Percentiles rank a stretch among this genome's conserved stretches.
Evolutionary conservation across 768 basidiomycete genomes (phyloP).

Genomic region (Mycena sanguinolenta): DNA sequence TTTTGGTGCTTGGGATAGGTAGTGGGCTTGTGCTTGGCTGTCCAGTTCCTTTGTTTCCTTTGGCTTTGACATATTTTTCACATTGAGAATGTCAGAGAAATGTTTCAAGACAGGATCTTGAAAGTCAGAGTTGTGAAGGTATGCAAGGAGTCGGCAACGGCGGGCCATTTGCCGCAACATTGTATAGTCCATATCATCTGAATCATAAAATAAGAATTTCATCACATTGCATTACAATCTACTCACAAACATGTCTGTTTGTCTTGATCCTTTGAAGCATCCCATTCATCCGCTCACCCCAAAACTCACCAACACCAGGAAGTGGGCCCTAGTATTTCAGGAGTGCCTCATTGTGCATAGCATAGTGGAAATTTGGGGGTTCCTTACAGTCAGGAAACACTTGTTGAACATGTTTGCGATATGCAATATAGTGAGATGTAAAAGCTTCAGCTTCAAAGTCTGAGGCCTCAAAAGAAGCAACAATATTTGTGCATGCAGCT

Average conservation of each 20-base stretch:
- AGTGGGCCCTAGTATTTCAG: conserved; percentile 38
- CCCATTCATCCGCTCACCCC: conserved; percentile 36
- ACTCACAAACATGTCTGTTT: conserved; percentile 19
- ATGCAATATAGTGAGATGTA: conserved; percentile 15
- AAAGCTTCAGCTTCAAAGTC: conserved; percentile 25
- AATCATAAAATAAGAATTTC: too few relatives aligned
- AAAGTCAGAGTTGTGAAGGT: neutral
- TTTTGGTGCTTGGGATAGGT: neutral
- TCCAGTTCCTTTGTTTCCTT: neutral
- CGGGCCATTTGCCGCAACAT: conserved; percentile 21
- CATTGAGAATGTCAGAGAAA: neutral
- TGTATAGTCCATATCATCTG: conserved; percentile 28
- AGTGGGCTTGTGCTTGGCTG: neutral
- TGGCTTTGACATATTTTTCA: neutral
- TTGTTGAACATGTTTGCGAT: neutral
- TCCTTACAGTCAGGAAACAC: conserved; percentile 5
- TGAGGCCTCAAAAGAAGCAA: conserved; percentile 30
- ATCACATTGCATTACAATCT: too few relatives aligned
- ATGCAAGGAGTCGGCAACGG: conserved; percentile 1
- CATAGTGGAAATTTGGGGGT: conserved; percentile 35
- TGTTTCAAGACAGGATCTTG: neutral
- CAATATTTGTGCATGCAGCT: conserved; percentile 29
- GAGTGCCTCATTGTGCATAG: conserved; percentile 20
- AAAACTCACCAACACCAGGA: conserved; percentile 31
- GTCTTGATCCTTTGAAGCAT: conserved; percentile 17